phyloP scores from a whole-genome alignment of 352 stramenopile species.

The Globisporangium paddicum region DNA sequence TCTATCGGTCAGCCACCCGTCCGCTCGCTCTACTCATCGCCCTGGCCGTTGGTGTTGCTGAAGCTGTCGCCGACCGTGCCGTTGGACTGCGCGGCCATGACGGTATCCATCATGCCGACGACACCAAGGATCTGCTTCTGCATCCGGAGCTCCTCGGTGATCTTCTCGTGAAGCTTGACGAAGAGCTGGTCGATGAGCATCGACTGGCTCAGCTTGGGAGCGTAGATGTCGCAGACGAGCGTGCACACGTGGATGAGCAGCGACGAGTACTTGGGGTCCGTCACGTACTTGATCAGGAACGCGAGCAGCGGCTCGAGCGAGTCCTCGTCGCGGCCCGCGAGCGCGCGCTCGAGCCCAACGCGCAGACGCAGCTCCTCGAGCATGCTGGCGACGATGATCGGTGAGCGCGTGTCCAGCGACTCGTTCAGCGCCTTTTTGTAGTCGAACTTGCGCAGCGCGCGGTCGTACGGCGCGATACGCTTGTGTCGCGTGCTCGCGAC shows the following conservation, averaged over 20 bases:
- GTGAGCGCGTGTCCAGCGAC: constrained; percentile 88
- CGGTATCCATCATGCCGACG: constrained; percentile 87
- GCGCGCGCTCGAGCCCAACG: constrained; percentile 85
- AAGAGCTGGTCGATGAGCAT: constrained; percentile 94
- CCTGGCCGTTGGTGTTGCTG: constrained; percentile 13
- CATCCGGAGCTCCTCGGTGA: constrained; percentile 79
- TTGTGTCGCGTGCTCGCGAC: constrained; percentile 82
- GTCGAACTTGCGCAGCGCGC: constrained; percentile 92
- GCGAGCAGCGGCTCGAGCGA: constrained; percentile 92
- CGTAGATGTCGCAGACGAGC: constrained; percentile 93
- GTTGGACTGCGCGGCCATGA: constrained; percentile 85
- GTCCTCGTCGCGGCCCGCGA: constrained; percentile 92
- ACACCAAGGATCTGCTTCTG: constrained; percentile 85
- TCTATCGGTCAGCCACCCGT: constrained; percentile 10
- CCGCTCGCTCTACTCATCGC: constrained; percentile 13
- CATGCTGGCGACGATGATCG: constrained; percentile 90
- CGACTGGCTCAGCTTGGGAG: constrained; percentile 86
- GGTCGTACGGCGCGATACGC: constrained; percentile 91
- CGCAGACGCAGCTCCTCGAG: constrained; percentile 93
- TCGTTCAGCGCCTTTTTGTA: constrained; percentile 96
- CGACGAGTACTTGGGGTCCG: constrained; percentile 91
- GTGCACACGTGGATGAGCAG: constrained; percentile 92
- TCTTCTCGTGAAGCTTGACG: constrained; percentile 87
- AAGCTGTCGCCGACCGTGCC: constrained; percentile 29
- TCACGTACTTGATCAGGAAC: constrained; percentile 95